A percentile compares a stretch with the other conserved stretches of the same genome.
Conservation (phyloP, 169 alveolate genomes). For the Plasmodium gaboni region DNA sequence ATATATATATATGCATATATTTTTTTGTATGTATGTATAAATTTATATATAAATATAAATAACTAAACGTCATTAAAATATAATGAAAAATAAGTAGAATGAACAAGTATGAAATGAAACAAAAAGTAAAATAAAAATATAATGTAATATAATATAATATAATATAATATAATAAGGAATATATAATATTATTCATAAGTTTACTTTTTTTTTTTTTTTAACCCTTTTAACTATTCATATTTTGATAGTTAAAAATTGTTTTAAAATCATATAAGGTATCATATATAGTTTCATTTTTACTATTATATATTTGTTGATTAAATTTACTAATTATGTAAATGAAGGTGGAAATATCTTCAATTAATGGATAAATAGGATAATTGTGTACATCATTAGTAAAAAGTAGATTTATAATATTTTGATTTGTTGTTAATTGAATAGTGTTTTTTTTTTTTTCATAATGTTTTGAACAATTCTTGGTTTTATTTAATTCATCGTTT, state of each 20-base stretch:
- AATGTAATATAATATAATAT: not conserved
- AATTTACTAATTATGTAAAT: constrained; percentile 64
- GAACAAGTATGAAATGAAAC: constrained; percentile 11
- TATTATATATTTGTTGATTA: constrained; percentile 4
- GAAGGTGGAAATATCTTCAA: constrained; percentile 69
- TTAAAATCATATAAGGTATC: constrained; percentile 40
- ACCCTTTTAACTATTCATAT: too few species aligned
- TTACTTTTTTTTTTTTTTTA: not conserved
- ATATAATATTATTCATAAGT: too few species aligned
- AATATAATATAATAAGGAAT: too few species aligned
- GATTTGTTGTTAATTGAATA: constrained; percentile 9
- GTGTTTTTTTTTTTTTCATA: not conserved
- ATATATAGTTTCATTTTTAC: constrained; percentile 34
- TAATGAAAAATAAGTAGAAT: constrained; percentile 12
- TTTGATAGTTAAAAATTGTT: constrained; percentile 18
- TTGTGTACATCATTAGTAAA: constrained; percentile 71
- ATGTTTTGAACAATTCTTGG: not conserved
- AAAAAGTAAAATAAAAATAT: not conserved
- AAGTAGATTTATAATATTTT: constrained; percentile 43
- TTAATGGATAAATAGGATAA: constrained; percentile 69
- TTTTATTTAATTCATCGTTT: not conserved
- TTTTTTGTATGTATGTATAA: too few species aligned
- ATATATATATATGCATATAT: too few species aligned
- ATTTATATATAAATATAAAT: not conserved
- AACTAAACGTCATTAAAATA: constrained; percentile 4